Base-by-base conservation (phyloP, 2,329 filamentous ascomycete species). In the Phialophora verrucosa region DNA sequence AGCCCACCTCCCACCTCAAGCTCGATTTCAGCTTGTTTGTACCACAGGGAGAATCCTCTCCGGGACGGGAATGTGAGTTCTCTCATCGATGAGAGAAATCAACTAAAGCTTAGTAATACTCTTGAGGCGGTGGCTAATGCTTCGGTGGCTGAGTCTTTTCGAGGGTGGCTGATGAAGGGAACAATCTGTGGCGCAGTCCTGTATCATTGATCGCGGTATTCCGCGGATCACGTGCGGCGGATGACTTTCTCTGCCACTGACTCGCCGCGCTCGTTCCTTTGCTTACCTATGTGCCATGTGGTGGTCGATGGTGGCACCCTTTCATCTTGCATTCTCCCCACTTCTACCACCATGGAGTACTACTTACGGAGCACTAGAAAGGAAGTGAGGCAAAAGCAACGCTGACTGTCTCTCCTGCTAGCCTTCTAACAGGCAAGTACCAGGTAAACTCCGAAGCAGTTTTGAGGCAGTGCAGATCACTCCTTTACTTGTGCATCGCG, bases 271-370 rank as follows among this genome's bases (percentile, higher is more conserved):
- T 44, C 38, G 17, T 44, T n/a, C 38, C 38, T 27, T 51, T 10
- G 53, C 53, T 55, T 55, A 55, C 29, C 53, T 55, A 55, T 55
- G 53, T 55, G 53, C 53, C 53, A 55, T 55, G 53, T 55, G 53
- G 53, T 17, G 27, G 53, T 55, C 11, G 53, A 29, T 29, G 27
- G 25, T 35, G 53, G 53, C 53, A 20, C 53, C 29, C 53, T 35
- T 35, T 20, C 25, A 55, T 17, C 29, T 7, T 35, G 53, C 53
- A 35, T 55, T 14, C 17, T n/a, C 53, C 53, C 53, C 29, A 55
- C 53, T 35, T 35, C 53, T 29, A 27, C 29, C 31, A 35, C 53
- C 29, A 7, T 51, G 51, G 25, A 27, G 53, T 17, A 31, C 14
- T 35, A n/a, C 12, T n/a, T 20, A 55, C 20, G 23, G 25, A 31